phyloP scores from a whole-genome alignment of 2,329 filamentous ascomycete genomes.

The Penicillium freii region DNA sequence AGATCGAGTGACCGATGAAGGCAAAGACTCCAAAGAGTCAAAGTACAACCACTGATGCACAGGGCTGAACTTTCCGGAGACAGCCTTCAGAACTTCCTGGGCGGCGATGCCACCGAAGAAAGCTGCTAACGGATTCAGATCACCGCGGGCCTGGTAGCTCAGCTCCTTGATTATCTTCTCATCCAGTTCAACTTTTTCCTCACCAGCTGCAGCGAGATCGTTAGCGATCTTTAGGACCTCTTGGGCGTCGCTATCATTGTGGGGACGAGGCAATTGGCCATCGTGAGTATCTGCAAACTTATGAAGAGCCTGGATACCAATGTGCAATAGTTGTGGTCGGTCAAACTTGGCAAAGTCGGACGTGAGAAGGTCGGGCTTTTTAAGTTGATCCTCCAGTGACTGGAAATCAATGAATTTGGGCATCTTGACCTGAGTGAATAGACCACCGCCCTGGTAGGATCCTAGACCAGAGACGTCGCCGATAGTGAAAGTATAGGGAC shows the following conservation, averaged over 20 bases:
- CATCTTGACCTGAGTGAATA: slow-evolving; percentile 98
- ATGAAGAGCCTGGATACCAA: slow-evolving; percentile 89
- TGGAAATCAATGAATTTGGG: slow-evolving; percentile 91
- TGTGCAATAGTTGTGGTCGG: slow-evolving; percentile 84
- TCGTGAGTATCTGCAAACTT: slow-evolving; percentile 72
- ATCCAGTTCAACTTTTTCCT: slow-evolving; percentile 78
- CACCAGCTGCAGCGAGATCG: slow-evolving; percentile 62
- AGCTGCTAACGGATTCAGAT: slow-evolving; percentile 87
- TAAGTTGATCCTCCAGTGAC: slow-evolving; percentile 70
- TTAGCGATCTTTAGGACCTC: slow-evolving; percentile 75
- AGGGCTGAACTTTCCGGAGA: slow-evolving; percentile 97
- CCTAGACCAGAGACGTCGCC: slow-evolving; percentile 87
- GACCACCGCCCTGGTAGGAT: slow-evolving; percentile 80
- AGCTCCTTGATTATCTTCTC: slow-evolving; percentile 91
- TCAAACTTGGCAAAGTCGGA: slow-evolving; percentile 99
- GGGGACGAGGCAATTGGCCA: slow-evolving; percentile 72
- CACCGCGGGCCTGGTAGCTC: slow-evolving; percentile 89
- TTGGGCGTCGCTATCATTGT: slow-evolving; percentile 79
- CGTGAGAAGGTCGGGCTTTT: slow-evolving; percentile 83
- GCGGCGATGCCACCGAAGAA: slow-evolving; percentile 92
- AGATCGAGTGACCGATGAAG: slow-evolving; percentile 68
- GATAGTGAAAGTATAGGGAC: slow-evolving; percentile 95
- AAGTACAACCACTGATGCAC: slow-evolving; percentile 96
- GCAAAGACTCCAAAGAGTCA: slow-evolving; percentile 94
- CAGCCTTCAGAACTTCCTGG: slow-evolving; percentile 92